A percentile compares a stretch with the other conserved stretches of the same genome.
Conservation (phyloP, 1,139 yeast genomes). For the Spathaspora sp. region DNA sequence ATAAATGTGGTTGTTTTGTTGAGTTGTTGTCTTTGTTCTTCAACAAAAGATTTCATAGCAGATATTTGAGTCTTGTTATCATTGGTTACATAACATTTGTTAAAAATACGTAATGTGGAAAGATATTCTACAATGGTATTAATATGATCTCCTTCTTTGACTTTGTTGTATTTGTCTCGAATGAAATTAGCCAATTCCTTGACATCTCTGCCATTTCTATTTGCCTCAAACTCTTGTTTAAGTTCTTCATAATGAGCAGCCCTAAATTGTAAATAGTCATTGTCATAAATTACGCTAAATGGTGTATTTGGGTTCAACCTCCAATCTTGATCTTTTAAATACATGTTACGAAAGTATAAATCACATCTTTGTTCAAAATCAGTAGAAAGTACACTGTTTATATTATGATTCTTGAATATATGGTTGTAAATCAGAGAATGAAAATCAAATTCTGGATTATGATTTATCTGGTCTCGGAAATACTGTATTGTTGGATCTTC, state of each 20-base stretch:
- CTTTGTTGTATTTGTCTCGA: constrained; percentile 15
- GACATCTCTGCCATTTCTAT: constrained; percentile 12
- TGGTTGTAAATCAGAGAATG: constrained; percentile 14
- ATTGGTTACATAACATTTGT: constrained; percentile 41
- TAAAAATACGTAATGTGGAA: constrained; percentile 43
- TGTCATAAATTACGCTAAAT: constrained; percentile 20
- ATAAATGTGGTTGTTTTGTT: constrained; percentile 1
- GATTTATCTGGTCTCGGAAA: neutral
- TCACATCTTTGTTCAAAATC: constrained; percentile 28
- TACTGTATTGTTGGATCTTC: neutral
- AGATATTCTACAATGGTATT: constrained; percentile 42
- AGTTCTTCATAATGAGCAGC: constrained; percentile 16
- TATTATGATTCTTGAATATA: constrained; percentile 13
- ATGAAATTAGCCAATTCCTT: constrained; percentile 19
- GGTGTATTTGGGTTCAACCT: constrained; percentile 24
- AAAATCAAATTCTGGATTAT: constrained; percentile 6
- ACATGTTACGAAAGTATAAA: constrained; percentile 30
- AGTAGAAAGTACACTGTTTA: constrained; percentile 16
- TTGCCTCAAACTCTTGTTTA: constrained; percentile 20
- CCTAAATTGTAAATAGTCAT: constrained; percentile 16
- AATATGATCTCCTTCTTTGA: neutral
- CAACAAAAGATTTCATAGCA: constrained; percentile 12
- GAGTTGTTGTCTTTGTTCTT: constrained; percentile 12
- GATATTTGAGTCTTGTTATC: constrained; percentile 15
- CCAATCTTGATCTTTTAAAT: constrained; percentile 28